phyloP scores from a whole-genome alignment of 805 yeast species.

The Candida pini region DNA sequence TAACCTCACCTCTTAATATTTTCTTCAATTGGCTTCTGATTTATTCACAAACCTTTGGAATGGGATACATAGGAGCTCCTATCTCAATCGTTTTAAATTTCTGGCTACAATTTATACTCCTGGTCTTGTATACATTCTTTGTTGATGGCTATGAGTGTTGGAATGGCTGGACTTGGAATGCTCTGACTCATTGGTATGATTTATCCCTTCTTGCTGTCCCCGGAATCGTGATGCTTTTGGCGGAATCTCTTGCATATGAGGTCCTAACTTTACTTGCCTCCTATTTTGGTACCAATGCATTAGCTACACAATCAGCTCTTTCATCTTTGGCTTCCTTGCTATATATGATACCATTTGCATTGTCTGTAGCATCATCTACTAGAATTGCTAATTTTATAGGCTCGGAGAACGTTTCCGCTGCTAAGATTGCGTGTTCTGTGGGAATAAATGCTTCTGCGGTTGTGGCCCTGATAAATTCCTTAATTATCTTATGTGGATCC shows the following conservation, averaged over 20 bases:
- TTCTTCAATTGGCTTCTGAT: slow-evolving; percentile 61
- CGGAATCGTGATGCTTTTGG: slow-evolving; percentile 49
- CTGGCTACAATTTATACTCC: slow-evolving; percentile 58
- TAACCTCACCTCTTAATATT: slow-evolving; percentile 71
- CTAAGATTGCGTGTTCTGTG: slow-evolving; percentile 36
- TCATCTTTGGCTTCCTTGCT: slow-evolving; percentile 47
- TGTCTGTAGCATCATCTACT: slow-evolving; percentile 50
- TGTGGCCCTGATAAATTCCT: slow-evolving; percentile 35
- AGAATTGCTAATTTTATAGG: slow-evolving; percentile 53
- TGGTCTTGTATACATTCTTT: slow-evolving; percentile 48
- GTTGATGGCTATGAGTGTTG: slow-evolving; percentile 68
- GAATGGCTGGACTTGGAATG: slow-evolving; percentile 47
- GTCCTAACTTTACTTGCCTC: slow-evolving; percentile 50
- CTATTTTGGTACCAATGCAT: slow-evolving; percentile 44
- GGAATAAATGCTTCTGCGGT: slow-evolving; percentile 33
- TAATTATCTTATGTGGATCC: slow-evolving; percentile 41
- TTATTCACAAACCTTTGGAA: slow-evolving; percentile 49
- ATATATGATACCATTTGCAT: slow-evolving; percentile 54
- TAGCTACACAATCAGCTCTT: slow-evolving; percentile 53
- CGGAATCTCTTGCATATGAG: slow-evolving; percentile 55
- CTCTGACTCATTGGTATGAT: slow-evolving; percentile 33
- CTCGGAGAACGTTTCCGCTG: slow-evolving; percentile 27
- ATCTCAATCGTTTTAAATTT: slow-evolving; percentile 64
- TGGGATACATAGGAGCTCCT: slow-evolving; percentile 77
- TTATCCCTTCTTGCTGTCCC: slow-evolving; percentile 44